Evolutionary conservation across 2,329 filamentous ascomycete genomes (phyloP), one percentile per base, ranked within the genome.

Genomic region (Arthroderma uncinatum): DNA sequence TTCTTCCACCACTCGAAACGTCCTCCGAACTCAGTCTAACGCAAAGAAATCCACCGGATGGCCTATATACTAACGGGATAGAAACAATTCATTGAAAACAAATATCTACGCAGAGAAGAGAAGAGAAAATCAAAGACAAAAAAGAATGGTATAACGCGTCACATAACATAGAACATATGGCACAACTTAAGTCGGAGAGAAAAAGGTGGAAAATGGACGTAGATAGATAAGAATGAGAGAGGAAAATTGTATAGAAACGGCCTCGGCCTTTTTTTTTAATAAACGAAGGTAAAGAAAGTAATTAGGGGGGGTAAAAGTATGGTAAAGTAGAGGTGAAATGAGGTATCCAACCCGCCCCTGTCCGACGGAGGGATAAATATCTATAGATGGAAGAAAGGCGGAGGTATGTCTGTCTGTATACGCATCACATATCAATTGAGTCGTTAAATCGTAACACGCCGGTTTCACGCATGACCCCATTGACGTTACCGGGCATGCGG

Each of bases 401-500:
- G 14, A 14, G 0, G 14, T 28, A 25, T 30, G 25, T 25, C 4
- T 44, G 12, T 23, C n/a, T 44, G 16, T 2, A 58, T 2, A 21
- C 5, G 33, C 40, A 54, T 62, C 59, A 82, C 78, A 82, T 81
- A 67, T 91, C 87, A 76, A 97, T 89, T 61, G 86, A 89, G 73
- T 96, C 91, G 69, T 92, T 94, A 72, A 98, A 98, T 64, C 87
- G 81, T 70, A 98, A 74, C 62, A 97, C 87, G 9, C 92, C 93
- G 68, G 94, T 90, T 53, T 81, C 82, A 74, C 84, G 89, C 68
- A 97, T 76, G 60, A 94, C 79, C 8, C 93, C 92, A 70, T 97
- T 93, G 39, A 96, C 85, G 0, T 89, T 89, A 62, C 89, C 84
- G 1, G 87, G 87, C 66, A 89, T 77, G 63, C 81, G 76, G 59